phyloP scores from a whole-genome alignment of 1,284 basidiomycete species.

The Pascua guehoae region DNA sequence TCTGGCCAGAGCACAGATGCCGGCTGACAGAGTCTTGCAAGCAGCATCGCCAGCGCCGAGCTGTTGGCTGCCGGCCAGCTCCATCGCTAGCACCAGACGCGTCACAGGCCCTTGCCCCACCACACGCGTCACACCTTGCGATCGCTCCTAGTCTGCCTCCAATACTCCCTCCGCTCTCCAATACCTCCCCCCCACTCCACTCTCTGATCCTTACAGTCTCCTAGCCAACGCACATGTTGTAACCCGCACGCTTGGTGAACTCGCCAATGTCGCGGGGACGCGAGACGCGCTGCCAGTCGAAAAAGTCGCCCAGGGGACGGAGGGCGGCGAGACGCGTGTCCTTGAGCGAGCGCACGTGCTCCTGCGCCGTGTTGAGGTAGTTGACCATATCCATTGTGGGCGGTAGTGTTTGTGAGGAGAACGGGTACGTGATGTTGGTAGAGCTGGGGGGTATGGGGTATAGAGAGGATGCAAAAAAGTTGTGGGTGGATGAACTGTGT shows the following conservation, averaged over 20 bases:
- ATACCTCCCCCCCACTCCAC: constrained; percentile 49
- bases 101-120: not conserved
- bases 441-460: not conserved
- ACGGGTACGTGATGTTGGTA: not conserved
- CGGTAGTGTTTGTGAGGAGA: not conserved
- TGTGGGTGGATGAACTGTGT: no score
- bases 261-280: constrained; percentile 62
- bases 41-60: not conserved
- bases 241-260: constrained; percentile 45
- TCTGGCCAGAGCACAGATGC: no score
- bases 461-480: not conserved
- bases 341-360: constrained; percentile 70
- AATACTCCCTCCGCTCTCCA: no score
- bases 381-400: constrained; percentile 38
- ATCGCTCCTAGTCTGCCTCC: no score
- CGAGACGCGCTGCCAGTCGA: constrained; percentile 84
- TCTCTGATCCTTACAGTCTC: constrained; percentile 30
- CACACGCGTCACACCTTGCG: not conserved
- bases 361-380: constrained; percentile 58
- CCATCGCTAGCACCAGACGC: not conserved
- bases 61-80: not conserved
- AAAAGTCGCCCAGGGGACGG: constrained; percentile 69
- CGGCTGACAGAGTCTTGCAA: not conserved
- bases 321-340: constrained; percentile 80
- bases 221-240: constrained; percentile 33